Conservation (phyloP, 2,329 filamentous ascomycete genomes). For the Pezicula radicicola region DNA sequence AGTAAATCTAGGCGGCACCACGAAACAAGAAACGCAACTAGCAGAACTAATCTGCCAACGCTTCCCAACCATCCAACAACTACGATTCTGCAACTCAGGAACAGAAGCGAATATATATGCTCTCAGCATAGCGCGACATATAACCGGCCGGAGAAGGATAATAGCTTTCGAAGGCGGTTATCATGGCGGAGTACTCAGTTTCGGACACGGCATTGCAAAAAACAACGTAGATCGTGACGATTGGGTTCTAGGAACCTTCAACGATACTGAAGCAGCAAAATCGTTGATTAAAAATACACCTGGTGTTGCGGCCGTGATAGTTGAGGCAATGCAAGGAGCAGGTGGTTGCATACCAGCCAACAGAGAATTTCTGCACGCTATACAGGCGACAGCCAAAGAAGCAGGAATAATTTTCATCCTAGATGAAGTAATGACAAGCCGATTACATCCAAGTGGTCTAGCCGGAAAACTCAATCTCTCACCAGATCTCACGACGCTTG, state of each 20-base stretch:
- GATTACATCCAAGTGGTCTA: conserved; percentile 49
- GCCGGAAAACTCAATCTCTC: conserved; percentile 37
- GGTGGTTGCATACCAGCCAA: conserved; percentile 52
- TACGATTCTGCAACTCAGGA: conserved; percentile 61
- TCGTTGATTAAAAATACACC: conserved; percentile 3
- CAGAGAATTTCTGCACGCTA: conserved; percentile 6
- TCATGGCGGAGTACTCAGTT: conserved; percentile 31
- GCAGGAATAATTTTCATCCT: conserved; percentile 57
- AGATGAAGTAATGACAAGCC: conserved; percentile 69
- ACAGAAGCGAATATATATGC: conserved; percentile 62
- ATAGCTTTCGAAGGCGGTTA: conserved; percentile 10
- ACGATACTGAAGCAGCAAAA: conserved; percentile 41
- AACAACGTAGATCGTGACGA: conserved; percentile 34
- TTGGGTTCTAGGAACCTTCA: conserved; percentile 58
- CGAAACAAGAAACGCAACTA: conserved; percentile 44
- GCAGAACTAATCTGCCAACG: conserved; percentile 46
- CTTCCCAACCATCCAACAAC: conserved; percentile 45
- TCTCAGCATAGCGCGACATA: conserved; percentile 32
- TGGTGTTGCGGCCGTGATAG: conserved; percentile 46
- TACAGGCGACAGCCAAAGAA: conserved; percentile 8
- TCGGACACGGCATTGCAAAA: conserved; percentile 15
- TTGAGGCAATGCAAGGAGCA: conserved; percentile 64
- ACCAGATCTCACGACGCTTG: conserved; percentile 61
- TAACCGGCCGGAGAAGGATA: conserved; percentile 3
- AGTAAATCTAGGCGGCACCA: conserved; percentile 51